Percentiles rank a stretch among this genome's conserved stretches.
Evolutionary conservation across 495 filamentous ascomycete genomes (phyloP).

Genomic region (Pyrenula aspistea): DNA sequence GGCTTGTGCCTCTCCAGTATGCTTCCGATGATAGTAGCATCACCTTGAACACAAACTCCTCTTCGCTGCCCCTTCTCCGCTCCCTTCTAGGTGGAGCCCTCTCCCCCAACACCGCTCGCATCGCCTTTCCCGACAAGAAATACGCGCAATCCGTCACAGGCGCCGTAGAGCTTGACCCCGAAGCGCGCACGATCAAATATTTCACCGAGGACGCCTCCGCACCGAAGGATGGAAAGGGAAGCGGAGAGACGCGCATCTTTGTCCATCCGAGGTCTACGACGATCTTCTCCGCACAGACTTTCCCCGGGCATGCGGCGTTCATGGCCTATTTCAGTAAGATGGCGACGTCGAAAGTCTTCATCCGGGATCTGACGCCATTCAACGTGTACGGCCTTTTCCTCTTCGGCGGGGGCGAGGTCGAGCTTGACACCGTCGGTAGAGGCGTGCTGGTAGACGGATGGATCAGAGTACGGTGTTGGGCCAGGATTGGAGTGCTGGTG

Average conservation of each 20-base stretch:
- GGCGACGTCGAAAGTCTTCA: constrained; percentile 77
- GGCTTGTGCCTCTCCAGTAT: constrained; percentile 53
- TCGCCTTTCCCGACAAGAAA: constrained; percentile 89
- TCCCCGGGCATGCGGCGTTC: constrained; percentile 55
- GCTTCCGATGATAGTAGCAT: constrained; percentile 8
- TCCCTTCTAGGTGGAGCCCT: constrained; percentile 86
- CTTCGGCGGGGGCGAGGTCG: constrained; percentile 67
- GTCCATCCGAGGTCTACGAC: constrained; percentile 72
- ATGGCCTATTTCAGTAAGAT: constrained; percentile 85
- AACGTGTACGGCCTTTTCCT: constrained; percentile 82
- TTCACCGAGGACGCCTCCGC: constrained; percentile 68
- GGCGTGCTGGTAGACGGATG: constrained; percentile 90
- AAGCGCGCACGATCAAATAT: constrained; percentile 83
- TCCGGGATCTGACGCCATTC: constrained; percentile 84
- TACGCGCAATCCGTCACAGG: constrained; percentile 76
- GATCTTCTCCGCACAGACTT: constrained; percentile 68
- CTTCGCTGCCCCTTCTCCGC: constrained; percentile 56
- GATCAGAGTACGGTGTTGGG: constrained; percentile 85
- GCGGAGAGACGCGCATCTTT: constrained; percentile 51
- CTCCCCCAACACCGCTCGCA: constrained; percentile 80
- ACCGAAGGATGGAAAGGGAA: neutral
- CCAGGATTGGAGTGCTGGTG: constrained; percentile 82
- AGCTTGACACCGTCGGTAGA: constrained; percentile 75
- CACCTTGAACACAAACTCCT: constrained; percentile 35
- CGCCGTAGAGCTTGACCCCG: constrained; percentile 83